A percentile compares a stretch with the other conserved stretches of the same genome.
phyloP scores from a whole-genome alignment of 2,329 filamentous ascomycete species.

The Tolypocladium endophyticum region DNA sequence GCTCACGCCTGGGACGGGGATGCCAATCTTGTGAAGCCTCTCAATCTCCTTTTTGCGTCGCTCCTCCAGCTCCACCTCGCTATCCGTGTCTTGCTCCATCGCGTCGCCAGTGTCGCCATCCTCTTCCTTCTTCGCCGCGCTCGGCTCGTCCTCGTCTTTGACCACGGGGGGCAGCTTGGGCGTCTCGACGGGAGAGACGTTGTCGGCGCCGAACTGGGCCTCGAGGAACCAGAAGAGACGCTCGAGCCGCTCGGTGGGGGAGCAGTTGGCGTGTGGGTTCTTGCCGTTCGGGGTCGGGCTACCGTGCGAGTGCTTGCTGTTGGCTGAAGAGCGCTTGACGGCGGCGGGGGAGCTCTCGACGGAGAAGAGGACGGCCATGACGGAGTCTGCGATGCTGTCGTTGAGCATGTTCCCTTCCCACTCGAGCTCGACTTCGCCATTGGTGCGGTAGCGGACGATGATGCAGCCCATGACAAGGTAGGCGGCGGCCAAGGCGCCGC shows the following conservation, averaged over 20 bases:
- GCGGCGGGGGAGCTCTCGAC: constrained; percentile 92
- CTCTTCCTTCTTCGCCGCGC: background rate
- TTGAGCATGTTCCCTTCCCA: constrained; percentile 99
- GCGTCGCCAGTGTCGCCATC: constrained; percentile 1
- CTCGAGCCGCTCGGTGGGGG: constrained; percentile 65
- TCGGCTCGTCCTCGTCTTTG: constrained; percentile 15
- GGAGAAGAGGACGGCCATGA: constrained; percentile 84
- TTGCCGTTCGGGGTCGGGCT: constrained; percentile 33
- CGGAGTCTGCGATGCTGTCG: constrained; percentile 93
- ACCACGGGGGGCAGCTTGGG: constrained; percentile 41
- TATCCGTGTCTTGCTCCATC: constrained; percentile 19
- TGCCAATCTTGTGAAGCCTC: constrained; percentile 70
- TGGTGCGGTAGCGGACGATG: constrained; percentile 63
- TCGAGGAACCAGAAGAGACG: constrained; percentile 94
- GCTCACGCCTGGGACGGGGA: constrained; percentile 80
- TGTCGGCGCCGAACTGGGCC: constrained; percentile 82
- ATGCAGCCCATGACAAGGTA: constrained; percentile 86
- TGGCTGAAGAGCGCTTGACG: constrained; percentile 55
- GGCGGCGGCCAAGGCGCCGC: constrained; percentile 39
- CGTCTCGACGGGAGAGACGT: constrained; percentile 64
- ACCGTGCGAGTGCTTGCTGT: constrained; percentile 19
- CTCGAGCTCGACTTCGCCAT: constrained; percentile 78
- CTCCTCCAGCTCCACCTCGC: constrained; percentile 37
- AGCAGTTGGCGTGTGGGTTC: constrained; percentile 66
- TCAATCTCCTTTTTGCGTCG: constrained; percentile 62